Evolutionary conservation across 441 rosid species (phyloP), one percentile per base, ranked within the genome.

Genomic region (Aleurites moluccanus): DNA sequence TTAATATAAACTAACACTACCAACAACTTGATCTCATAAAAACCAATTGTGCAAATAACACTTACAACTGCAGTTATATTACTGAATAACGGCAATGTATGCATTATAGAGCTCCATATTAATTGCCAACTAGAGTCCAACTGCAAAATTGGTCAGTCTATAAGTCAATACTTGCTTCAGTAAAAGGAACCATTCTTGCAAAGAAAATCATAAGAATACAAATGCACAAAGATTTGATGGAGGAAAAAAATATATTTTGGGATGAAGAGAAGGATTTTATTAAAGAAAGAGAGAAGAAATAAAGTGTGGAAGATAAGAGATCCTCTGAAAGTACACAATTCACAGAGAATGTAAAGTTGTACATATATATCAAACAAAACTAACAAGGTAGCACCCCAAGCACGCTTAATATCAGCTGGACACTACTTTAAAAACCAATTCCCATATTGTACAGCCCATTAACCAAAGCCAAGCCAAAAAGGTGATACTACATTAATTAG

Each of bases 11-110:
- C 27, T n/a, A 8, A 15, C 27, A 64, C 18, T 20, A 27, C 56
- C 30, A 28, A 10, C 3, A 55, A 69, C 13, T 56, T 38, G 33
- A 67, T 28, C 9, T 25, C 13, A 35, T 33, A 13, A 47, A 25
- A 73, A 23, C 18, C 38, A 45, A 61, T 33, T 67, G 49, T 68
- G 61, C 74, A 67, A 68, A 74, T 28, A 60, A 67, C 82, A 88
- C 99, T 86, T 89, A 96, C 99, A 83, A 92, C 86, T 23, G 81
- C 68, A 70, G 86, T 84, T 72, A 80, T 68, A 81, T 88, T 93
- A 80, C 97, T 93, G 86, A 96, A 89, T 44, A 89, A 80, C 38
- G 97, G 97, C 74, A 96, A 81, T 73, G 91, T 93, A 60, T 91
- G 99, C 83, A 93, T 80, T 75, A 91, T 77, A 79, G 83, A 83